A percentile compares a stretch with the other conserved stretches of the same genome.
Conservation (phyloP, 2,329 filamentous ascomycete genomes). For the Rugonectria rugulosa region DNA sequence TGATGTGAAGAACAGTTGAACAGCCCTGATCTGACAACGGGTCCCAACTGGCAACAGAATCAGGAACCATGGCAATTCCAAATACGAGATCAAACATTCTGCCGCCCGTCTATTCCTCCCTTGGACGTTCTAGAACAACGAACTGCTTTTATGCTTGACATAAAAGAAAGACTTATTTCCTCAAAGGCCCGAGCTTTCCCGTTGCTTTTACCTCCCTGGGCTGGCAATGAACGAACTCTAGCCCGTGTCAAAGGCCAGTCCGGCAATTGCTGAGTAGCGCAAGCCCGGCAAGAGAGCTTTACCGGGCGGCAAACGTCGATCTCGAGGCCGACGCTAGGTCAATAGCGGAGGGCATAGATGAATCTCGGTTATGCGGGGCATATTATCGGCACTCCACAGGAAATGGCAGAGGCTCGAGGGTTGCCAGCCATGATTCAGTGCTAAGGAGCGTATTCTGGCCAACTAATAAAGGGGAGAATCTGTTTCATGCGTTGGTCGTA, state of each 20-base stretch:
- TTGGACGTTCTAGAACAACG: neutral
- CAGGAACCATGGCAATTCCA: no score
- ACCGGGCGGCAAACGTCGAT: slow-evolving; percentile 41
- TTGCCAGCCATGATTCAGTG: neutral
- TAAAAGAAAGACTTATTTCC: neutral
- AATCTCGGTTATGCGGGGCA: slow-evolving; percentile 17
- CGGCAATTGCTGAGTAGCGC: slow-evolving; percentile 35
- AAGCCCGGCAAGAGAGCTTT: slow-evolving; percentile 32
- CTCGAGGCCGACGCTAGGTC: slow-evolving; percentile 32
- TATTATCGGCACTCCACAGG: slow-evolving; percentile 9
- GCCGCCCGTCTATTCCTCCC: neutral
- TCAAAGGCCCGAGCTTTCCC: slow-evolving; percentile 4
- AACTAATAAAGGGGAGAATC: no score
- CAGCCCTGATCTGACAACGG: no score
- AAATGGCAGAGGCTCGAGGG: slow-evolving; percentile 9
- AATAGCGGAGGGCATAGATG: slow-evolving; percentile 15
- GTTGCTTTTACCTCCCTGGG: neutral
- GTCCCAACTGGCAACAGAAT: no score
- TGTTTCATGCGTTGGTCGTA: neutral
- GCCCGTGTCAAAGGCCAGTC: slow-evolving; percentile 4
- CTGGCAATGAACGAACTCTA: slow-evolving; percentile 6
- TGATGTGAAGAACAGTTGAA: no score
- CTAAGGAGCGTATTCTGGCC: neutral
- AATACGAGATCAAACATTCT: no score
- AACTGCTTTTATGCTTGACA: neutral